Evolutionary conservation across 495 filamentous ascomycete genomes (phyloP).

Genomic region (Elasticomyces elasticus): DNA sequence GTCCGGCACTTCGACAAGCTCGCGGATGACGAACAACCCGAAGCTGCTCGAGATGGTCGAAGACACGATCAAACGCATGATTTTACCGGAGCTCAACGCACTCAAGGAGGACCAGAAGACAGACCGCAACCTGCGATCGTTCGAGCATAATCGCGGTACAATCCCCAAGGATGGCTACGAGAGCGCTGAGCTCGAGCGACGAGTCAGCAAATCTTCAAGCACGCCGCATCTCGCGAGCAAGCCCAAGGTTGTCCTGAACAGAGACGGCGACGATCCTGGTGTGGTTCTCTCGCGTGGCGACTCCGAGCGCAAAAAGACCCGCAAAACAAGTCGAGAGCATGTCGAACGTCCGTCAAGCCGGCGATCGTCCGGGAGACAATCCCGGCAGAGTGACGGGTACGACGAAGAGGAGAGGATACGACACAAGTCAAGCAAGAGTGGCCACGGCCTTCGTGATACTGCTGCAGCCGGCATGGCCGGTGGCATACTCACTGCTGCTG

Average conservation of each 20-base stretch:
- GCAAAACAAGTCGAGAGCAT: constrained; percentile 35
- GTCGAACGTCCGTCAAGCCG: constrained; percentile 30
- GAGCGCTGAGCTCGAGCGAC: constrained; percentile 44
- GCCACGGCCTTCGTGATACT: constrained; percentile 39
- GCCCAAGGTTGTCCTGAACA: constrained; percentile 55
- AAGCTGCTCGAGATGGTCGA: constrained; percentile 92
- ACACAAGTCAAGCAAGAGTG: constrained; percentile 51
- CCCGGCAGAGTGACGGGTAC: constrained; percentile 5
- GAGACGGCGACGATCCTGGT: constrained; percentile 49
- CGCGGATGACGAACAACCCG: constrained; percentile 80
- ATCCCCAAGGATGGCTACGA: constrained; percentile 15
- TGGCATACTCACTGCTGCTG: constrained; percentile 52
- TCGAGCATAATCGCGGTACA: constrained; percentile 37
- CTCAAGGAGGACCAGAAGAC: constrained; percentile 79
- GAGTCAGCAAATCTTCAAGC: constrained; percentile 59
- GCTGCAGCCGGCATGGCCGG: constrained; percentile 47
- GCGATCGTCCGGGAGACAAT: constrained; percentile 16
- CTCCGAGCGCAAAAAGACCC: constrained; percentile 40
- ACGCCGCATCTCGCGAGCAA: constrained; percentile 54
- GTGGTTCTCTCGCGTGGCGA: constrained; percentile 46
- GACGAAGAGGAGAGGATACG: constrained; percentile 41
- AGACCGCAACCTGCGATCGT: constrained; percentile 47
- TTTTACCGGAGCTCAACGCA: constrained; percentile 82
- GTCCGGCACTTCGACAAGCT: constrained; percentile 53
- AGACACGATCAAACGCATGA: constrained; percentile 85